Evolutionary conservation across 345 rosid genomes (phyloP).

Genomic region (Salix caprea): DNA sequence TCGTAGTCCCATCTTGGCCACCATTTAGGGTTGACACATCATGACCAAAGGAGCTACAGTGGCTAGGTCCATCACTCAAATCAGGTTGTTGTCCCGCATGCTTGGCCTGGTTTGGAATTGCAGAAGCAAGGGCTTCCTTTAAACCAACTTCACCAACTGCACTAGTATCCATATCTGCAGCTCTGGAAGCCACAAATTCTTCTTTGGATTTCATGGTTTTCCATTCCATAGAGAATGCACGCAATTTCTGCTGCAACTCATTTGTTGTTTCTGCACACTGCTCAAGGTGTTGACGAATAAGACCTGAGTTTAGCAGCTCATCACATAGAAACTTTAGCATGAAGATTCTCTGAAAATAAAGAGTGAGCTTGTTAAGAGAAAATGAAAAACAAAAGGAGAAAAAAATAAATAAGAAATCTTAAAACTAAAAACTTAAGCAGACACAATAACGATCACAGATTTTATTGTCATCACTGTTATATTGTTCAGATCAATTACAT

Average conservation of each 20-base stretch:
- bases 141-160: slow-evolving; percentile 35
- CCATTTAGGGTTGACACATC: slow-evolving; percentile 30
- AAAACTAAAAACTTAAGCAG: background rate
- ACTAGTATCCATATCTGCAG: slow-evolving; percentile 43
- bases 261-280: slow-evolving; percentile 65
- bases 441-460: background rate
- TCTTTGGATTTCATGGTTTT: slow-evolving; percentile 65
- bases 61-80: slow-evolving; percentile 20
- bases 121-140: slow-evolving; percentile 34
- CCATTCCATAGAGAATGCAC: slow-evolving; percentile 61
- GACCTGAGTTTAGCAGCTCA: slow-evolving; percentile 76
- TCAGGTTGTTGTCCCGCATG: slow-evolving; percentile 15
- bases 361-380: slow-evolving; percentile 9
- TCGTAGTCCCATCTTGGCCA: slow-evolving; percentile 23
- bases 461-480: too few relatives aligned
- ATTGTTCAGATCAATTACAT: too few relatives aligned
- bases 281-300: slow-evolving; percentile 88
- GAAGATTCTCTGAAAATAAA: slow-evolving; percentile 63
- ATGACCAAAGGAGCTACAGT: slow-evolving; percentile 21
- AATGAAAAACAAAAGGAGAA: slow-evolving; percentile 1
- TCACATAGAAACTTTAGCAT: slow-evolving; percentile 83
- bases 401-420: background rate
- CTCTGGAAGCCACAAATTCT: slow-evolving; percentile 57
- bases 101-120: slow-evolving; percentile 19
- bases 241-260: slow-evolving; percentile 87